Evolutionary conservation across 148 eudicot species (phyloP).

Genomic region (Hydrangea macrophylla): DNA sequence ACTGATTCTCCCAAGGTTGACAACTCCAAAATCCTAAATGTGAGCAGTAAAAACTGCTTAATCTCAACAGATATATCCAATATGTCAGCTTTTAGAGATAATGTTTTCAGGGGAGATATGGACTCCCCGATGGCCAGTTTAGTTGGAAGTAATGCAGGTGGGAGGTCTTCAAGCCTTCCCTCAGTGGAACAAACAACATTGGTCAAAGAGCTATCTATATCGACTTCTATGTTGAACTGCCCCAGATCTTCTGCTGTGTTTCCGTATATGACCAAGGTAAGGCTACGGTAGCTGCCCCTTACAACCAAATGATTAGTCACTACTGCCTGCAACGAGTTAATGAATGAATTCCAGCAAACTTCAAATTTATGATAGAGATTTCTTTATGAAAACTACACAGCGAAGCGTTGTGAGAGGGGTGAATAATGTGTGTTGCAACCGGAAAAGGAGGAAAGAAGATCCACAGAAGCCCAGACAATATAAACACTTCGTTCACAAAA

Average conservation of each 20-base stretch:
- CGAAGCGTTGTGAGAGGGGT: not conserved
- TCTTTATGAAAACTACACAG: not conserved
- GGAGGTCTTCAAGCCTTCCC: slow-evolving; percentile 87
- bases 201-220: slow-evolving; percentile 79
- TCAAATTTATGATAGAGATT: not conserved
- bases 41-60: slow-evolving; percentile 57
- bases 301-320: slow-evolving; percentile 96
- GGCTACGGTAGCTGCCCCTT: slow-evolving; percentile 96
- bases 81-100: slow-evolving; percentile 41
- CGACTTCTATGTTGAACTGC: slow-evolving; percentile 92
- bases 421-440: not conserved
- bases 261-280: slow-evolving; percentile 93
- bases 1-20: slow-evolving; percentile 36
- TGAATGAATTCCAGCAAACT: slow-evolving; percentile 7
- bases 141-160: slow-evolving; percentile 60
- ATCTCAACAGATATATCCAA: slow-evolving; percentile 61
- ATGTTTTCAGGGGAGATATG: slow-evolving; percentile 50
- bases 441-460: no score
- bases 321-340: slow-evolving; percentile 62
- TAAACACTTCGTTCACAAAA: not conserved
- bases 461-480: not conserved
- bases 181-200: slow-evolving; percentile 66
- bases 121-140: slow-evolving; percentile 52
- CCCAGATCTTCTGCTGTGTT: slow-evolving; percentile 97
- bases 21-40: slow-evolving; percentile 54